Evolutionary conservation across 305 asterid species (phyloP), one percentile per base, ranked within the genome.

Genomic region (Plantago coronopus): DNA sequence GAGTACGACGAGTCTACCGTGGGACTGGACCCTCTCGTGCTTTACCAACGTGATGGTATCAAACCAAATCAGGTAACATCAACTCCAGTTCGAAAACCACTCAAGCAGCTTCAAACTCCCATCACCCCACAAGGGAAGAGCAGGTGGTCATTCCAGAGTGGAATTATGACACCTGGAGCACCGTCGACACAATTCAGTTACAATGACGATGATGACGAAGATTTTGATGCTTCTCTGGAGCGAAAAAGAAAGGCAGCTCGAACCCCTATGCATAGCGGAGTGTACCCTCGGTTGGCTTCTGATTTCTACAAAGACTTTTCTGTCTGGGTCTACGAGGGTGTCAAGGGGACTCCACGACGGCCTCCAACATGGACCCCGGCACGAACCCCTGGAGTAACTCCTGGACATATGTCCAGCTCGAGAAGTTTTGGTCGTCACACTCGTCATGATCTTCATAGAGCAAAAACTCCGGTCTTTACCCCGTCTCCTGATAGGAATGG

Each of bases 241-340:
- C 78, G 95, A 23, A 69, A 74, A 63, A 66, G 69, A 17, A 71
- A 70, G 64, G n/a, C 58, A 4, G 61, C 69, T 60, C 77, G 68
- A n/a, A 84, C 91, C 11, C 85, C 91, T 3, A 72, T 77, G 72
- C 81, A 70, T 0, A 84, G 87, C 17, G 94, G 91, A 29, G 63
- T 62, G 38, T 69, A 74, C 46, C 94, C 89, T 0, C 76, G 84
- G n/a, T 62, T 89, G 48, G 95, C 95, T 50, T 87, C 97, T 17
- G 91, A 87, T 17, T 84, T 89, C 83, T 87, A 89, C 77, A 89
- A 77, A 57, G 95, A 87, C 68, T 89, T 89, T 78, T 76, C 95
- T 0, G 79, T 77, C 7, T 89, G 94, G 97, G 23, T 89, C 38
- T 89, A 89, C 65, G 72, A 89, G 34, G 94, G 95, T 13, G 91